Evolutionary conservation across 164 flowering plant genomes (phyloP), one percentile per base, ranked within the genome.

Genomic region (Vitis rupestris): DNA sequence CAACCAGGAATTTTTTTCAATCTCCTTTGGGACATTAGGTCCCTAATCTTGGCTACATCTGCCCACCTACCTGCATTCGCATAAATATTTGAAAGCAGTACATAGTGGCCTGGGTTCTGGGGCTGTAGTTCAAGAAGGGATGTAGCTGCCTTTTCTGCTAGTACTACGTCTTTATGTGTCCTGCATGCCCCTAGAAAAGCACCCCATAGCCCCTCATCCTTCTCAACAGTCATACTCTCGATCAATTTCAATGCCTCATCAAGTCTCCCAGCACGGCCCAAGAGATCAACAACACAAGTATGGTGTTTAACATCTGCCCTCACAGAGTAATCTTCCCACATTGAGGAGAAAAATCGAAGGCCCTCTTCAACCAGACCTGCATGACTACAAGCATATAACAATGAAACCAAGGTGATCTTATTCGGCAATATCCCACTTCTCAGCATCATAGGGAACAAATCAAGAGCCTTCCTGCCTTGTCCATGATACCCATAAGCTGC

Each of bases 201-300:
- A 53, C 88, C 75, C 84, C 85, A 86, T 13, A 87, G 27, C 11
- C 83, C 82, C 65, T 82, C 86, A 61, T 84, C 87, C 68, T 74
- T 77, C 70, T 82, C 78, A 50, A 75, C 64, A 1, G 50, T 60
- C 83, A 82, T 82, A 9, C 14, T 66, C 54, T 76, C 82, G 14
- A 84, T 80, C 78, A 87, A 60, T 65, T 79, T 71, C 58, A 69
- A 23, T 14, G 90, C 92, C 70, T 86, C 88, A 60, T 77, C 71
- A 7, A 87, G 80, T 59, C 77, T 76, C 56, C 87, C 91, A 14
- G 91, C 84, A 47, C 88, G 87, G 16, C 89, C 89, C 30, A 87
- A 70, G 10, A 87, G 80, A 82, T 87, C 89, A 50, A 85, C 90
- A 84, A 86, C 79, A 60, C 88, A 88, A 44, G 89, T 84, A 64